These are phyloP conservation scores for Verticillium dahliae DNA, from an alignment of 2,329 filamentous ascomycete genomes.

Conservation along the genomic window DNA sequence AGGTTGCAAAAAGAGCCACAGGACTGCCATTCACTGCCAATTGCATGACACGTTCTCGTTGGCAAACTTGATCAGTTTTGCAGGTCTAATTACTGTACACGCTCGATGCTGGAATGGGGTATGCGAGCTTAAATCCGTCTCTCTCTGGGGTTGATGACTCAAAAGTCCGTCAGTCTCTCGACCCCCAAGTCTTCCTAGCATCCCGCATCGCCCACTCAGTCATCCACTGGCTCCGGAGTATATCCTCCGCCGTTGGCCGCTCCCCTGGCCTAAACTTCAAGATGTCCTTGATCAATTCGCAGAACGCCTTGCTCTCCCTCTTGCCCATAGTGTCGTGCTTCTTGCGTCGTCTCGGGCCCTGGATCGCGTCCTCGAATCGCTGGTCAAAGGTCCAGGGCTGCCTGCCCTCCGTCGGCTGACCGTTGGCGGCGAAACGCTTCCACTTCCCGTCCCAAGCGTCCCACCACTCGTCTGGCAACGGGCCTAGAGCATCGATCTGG, in stretches of 20 bases:
- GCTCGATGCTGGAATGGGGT: too few relatives aligned
- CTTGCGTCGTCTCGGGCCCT: slow-evolving; percentile 15
- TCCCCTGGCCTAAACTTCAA: slow-evolving; percentile 8
- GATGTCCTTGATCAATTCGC: slow-evolving; percentile 10
- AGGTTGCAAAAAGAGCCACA: too few relatives aligned
- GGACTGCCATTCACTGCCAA: too few relatives aligned
- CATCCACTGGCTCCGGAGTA: slow-evolving; percentile 12
- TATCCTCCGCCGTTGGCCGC: slow-evolving; percentile 8
- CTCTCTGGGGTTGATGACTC: too few relatives aligned
- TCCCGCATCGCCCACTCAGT: slow-evolving; percentile 4
- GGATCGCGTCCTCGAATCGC: slow-evolving; percentile 21
- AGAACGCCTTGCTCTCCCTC: slow-evolving; percentile 7
- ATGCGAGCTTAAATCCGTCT: too few relatives aligned
- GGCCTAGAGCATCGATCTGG: slow-evolving; percentile 17
- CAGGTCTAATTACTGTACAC: too few relatives aligned
- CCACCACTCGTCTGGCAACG: slow-evolving; percentile 10
- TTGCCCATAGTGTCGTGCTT: slow-evolving; percentile 1
- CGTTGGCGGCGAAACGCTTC: slow-evolving; percentile 5
- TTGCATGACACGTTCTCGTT: too few relatives aligned
- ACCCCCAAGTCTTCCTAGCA: slow-evolving; percentile 3
- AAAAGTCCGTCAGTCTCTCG: neutral
- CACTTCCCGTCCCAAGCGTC: slow-evolving; percentile 6
- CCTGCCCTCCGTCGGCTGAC: slow-evolving; percentile 6
- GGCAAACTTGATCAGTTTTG: too few relatives aligned
- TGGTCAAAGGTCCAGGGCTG: slow-evolving; percentile 18